Base-by-base conservation (phyloP, 192 early-diverging fungal species). In the Polychytrium aggregatum region DNA sequence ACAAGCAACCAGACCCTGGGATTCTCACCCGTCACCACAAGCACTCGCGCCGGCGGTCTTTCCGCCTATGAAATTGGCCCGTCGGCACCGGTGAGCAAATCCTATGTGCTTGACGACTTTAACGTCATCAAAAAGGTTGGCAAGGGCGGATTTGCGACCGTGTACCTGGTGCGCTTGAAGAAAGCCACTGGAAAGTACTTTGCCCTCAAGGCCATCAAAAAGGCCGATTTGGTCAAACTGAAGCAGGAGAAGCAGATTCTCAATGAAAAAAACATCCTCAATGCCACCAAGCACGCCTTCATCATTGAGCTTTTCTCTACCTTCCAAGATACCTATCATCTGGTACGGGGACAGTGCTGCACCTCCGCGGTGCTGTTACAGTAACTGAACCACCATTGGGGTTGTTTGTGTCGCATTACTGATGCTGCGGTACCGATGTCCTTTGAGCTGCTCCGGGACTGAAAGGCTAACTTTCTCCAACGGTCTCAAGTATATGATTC, bases 401-500 rank as follows among this genome's bases (percentile, higher is more conserved):
- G n/a, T n/a, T n/a, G n/a, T n/a, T n/a, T n/a, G n/a, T n/a, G n/a
- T n/a, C n/a, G n/a, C n/a, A n/a, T n/a, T n/a, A n/a, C n/a, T n/a
- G n/a, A n/a, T n/a, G n/a, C n/a, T n/a, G n/a, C n/a, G n/a, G n/a
- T n/a, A n/a, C n/a, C n/a, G n/a, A n/a, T n/a, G n/a, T n/a, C n/a
- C n/a, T n/a, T n/a, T n/a, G n/a, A n/a, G n/a, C n/a, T n/a, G n/a
- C n/a, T n/a, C n/a, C n/a, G n/a, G n/a, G n/a, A n/a, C n/a, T n/a
- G n/a, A n/a, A n/a, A n/a, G n/a, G n/a, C n/a, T n/a, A n/a, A n/a
- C n/a, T n/a, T n/a, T n/a, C n/a, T n/a, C n/a, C n/a, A n/a, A n/a
- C n/a, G n/a, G n/a, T n/a, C n/a, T n/a, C n/a, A n/a, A n/a, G n/a
- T 78, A 69, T 45, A 72, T 78, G 62, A 65, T 76, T 29, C 60